phyloP scores from a whole-genome alignment of 1,284 basidiomycete genomes.

The Xerocomus amazonicus region DNA sequence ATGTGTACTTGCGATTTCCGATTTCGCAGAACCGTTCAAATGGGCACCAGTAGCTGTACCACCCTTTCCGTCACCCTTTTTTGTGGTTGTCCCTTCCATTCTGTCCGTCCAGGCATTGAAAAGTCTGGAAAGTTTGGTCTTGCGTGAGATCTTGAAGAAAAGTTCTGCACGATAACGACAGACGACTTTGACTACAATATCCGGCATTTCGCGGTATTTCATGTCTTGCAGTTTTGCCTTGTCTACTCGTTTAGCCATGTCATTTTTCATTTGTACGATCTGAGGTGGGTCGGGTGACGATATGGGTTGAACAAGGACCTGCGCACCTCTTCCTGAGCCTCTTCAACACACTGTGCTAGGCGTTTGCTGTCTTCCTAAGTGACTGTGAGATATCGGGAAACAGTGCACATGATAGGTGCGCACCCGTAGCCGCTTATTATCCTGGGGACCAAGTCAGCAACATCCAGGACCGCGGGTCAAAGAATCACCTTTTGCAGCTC shows the following conservation, averaged over 20 bases:
- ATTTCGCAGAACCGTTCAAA: conserved; percentile 47
- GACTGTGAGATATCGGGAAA: conserved; percentile 18
- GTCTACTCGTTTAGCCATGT: conserved; percentile 71
- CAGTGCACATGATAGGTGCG: conserved; percentile 23
- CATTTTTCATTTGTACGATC: conserved; percentile 73
- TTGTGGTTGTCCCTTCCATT: conserved; percentile 58
- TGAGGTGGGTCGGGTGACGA: conserved; percentile 29
- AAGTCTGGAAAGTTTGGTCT: conserved; percentile 73
- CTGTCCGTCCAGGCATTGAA: conserved; percentile 84
- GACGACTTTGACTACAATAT: conserved; percentile 79
- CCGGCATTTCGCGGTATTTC: conserved; percentile 74
- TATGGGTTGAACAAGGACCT: conserved; percentile 2
- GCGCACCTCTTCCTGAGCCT: conserved; percentile 73
- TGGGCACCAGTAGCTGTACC: conserved; percentile 28
- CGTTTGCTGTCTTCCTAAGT: conserved; percentile 77
- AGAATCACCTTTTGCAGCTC: conserved; percentile 74
- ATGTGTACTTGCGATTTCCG: conserved; percentile 40
- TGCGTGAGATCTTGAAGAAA: conserved; percentile 85
- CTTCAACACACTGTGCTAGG: conserved; percentile 70
- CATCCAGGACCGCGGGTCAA: not conserved
- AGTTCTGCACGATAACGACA: conserved; percentile 83
- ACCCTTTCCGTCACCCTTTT: conserved; percentile 36
- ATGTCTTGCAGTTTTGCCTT: conserved; percentile 70
- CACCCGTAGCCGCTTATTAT: conserved; percentile 80
- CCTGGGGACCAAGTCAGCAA: conserved; percentile 43